phyloP scores from a whole-genome alignment of 768 basidiomycete genomes.

The Fomitopsis serialis region DNA sequence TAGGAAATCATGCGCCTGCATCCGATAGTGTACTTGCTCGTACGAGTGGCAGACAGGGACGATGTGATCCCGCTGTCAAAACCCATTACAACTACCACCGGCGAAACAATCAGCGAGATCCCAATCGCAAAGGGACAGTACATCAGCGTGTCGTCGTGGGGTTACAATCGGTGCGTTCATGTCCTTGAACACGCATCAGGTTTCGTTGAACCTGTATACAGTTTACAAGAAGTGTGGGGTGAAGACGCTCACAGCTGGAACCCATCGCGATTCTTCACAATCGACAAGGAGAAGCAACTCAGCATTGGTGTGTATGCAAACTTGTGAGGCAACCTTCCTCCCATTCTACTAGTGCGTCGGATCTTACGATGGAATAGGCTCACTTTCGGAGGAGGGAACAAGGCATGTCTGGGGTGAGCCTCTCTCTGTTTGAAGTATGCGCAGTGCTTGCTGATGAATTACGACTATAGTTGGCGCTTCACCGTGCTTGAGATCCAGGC shows the following conservation, averaged over 20 bases:
- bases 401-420: slow-evolving; percentile 14
- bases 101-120: slow-evolving; percentile 19
- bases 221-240: slow-evolving; percentile 25
- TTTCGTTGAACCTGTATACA: background rate
- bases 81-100: slow-evolving; percentile 21
- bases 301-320: slow-evolving; percentile 16
- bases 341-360: too few species aligned
- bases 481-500: slow-evolving; percentile 30
- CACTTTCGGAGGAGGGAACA: slow-evolving; percentile 10
- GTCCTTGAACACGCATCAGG: background rate
- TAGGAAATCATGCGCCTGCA: slow-evolving; percentile 13
- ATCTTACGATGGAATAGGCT: background rate
- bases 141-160: slow-evolving; percentile 20
- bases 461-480: background rate
- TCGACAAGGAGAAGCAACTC: slow-evolving; percentile 13
- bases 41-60: slow-evolving; percentile 22
- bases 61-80: slow-evolving; percentile 29
- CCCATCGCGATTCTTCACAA: slow-evolving; percentile 20
- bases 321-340: slow-evolving; percentile 1
- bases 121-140: slow-evolving; percentile 22
- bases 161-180: slow-evolving; percentile 28
- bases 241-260: slow-evolving; percentile 26
- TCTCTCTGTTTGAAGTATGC: background rate
- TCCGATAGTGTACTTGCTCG: slow-evolving; percentile 23
- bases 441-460: background rate